A percentile compares a stretch with the other conserved stretches of the same genome.
Evolutionary conservation across 75 land plant species (phyloP).

Genomic region (Pseudotsuga menziesii): DNA sequence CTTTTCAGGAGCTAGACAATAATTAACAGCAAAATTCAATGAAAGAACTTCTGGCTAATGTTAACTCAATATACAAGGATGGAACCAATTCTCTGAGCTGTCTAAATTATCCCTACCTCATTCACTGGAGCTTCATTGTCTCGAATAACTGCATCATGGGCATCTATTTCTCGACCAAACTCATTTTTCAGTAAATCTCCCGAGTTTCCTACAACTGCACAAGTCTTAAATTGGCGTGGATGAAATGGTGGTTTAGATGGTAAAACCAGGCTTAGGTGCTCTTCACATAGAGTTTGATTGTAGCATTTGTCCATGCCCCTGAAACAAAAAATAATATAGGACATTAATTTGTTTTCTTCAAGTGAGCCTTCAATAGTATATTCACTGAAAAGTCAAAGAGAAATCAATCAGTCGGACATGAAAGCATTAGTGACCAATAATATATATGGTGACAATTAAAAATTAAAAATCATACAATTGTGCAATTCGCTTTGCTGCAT

Average conservation of each 20-base stretch:
- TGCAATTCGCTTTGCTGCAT: conserved; percentile 93
- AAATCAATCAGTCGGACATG: background rate
- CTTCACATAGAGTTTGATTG: conserved; percentile 83
- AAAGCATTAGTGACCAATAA: background rate
- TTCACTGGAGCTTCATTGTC: conserved; percentile 99
- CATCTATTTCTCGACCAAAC: conserved; percentile 90
- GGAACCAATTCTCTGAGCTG: background rate
- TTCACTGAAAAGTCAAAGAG: background rate
- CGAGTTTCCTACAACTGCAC: conserved; percentile 98
- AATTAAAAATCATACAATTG: conserved; percentile 81
- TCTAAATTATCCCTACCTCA: conserved; percentile 35
- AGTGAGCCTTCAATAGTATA: background rate
- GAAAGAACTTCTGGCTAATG: background rate
- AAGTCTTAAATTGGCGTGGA: conserved; percentile 78
- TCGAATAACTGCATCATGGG: conserved; percentile 86
- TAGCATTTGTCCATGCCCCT: conserved; percentile 89
- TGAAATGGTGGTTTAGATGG: conserved; percentile 85
- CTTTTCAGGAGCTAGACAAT: background rate
- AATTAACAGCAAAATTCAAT: background rate
- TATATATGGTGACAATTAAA: background rate
- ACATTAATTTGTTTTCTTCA: background rate
- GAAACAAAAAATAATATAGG: conserved; percentile 6
- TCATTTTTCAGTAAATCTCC: conserved; percentile 86
- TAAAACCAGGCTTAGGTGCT: conserved; percentile 64
- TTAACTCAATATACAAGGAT: background rate